A percentile compares a stretch with the other conserved stretches of the same genome.
Conservation (phyloP, 2,329 filamentous ascomycete genomes). For the Paraconiothyrium brasiliense region DNA sequence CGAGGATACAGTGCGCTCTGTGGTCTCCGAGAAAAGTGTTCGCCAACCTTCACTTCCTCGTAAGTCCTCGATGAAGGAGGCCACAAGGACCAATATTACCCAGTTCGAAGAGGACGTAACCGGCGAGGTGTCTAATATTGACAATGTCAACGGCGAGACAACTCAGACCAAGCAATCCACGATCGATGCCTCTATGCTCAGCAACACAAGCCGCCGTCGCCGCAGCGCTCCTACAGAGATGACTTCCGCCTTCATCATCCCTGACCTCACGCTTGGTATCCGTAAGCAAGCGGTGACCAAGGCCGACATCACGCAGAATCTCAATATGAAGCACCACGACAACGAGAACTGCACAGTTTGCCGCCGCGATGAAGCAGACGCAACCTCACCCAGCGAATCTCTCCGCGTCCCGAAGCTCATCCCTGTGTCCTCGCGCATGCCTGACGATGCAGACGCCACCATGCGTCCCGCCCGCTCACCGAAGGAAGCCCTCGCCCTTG, state of each 20-base stretch:
- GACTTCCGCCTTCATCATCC: slow-evolving; percentile 72
- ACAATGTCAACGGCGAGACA: slow-evolving; percentile 32
- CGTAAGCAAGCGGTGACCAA: slow-evolving; percentile 34
- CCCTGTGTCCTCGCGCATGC: slow-evolving; percentile 61
- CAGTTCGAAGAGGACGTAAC: slow-evolving; percentile 49
- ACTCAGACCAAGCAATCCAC: slow-evolving; percentile 42
- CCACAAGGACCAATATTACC: slow-evolving; percentile 41
- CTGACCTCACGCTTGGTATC: slow-evolving; percentile 66
- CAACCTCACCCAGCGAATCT: slow-evolving; percentile 35
- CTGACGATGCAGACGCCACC: slow-evolving; percentile 66
- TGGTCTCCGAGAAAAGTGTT: slow-evolving; percentile 49
- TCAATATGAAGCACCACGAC: slow-evolving; percentile 57
- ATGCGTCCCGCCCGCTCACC: slow-evolving; percentile 72
- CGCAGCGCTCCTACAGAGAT: slow-evolving; percentile 62
- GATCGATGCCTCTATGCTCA: slow-evolving; percentile 55
- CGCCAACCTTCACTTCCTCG: slow-evolving; percentile 55
- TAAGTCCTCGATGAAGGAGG: slow-evolving; percentile 65
- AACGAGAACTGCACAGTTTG: slow-evolving; percentile 66
- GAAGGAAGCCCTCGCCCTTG: slow-evolving; percentile 77
- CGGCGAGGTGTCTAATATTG: slow-evolving; percentile 41
- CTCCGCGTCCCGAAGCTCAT: slow-evolving; percentile 59
- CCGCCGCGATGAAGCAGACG: slow-evolving; percentile 53
- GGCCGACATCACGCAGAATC: slow-evolving; percentile 29
- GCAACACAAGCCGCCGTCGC: slow-evolving; percentile 61
- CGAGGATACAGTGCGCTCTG: slow-evolving; percentile 51